Base-by-base conservation (phyloP, 306 rosid genomes). In the Clitoria ternatea region DNA sequence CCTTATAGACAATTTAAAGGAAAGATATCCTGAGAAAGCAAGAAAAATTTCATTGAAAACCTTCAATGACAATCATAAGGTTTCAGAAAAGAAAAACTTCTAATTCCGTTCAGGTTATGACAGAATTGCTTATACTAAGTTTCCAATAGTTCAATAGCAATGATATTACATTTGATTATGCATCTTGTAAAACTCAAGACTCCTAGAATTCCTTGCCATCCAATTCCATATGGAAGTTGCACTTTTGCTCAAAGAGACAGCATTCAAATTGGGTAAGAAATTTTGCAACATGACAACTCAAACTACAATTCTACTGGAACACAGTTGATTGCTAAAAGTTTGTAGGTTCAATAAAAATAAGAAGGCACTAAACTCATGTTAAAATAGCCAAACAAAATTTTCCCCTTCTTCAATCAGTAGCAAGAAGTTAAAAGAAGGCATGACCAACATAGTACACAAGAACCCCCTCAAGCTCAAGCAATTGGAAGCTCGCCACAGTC, bases 401-500 rank as follows among this genome's bases (percentile, higher is more conserved):
- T 65, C 6, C n/a, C 61, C 39, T 43, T 35, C 4, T 33, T 33
- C 35, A 8, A 50, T 42, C 43, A 56, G n/a, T n/a, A n/a, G n/a
- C 19, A 69, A 69, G 23, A 66, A 35, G n/a, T 52, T 32, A 43
- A 52, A 61, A 72, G 63, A 56, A 61, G 61, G 15, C 20, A 43
- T 29, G 48, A 20, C 37, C 35, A 56, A 8, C 20, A 56, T 53
- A 23, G 68, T 1, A 53, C 35, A 42, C 35, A 54, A 18, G 30
- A 45, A 49, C n/a, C 49, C 12, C 32, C 17, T 90, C 73, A 93
- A 72, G 86, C 17, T 90, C 73, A 93, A 72, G 86, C 98, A 19
- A 81, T 56, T 2, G 98, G 97, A 70, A 90, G 92, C 89, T 88
- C 97, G 66, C 99, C 95, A 15, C 83, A 89, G 52, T 94, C 96